Evolutionary conservation across 139 green algal genomes (phyloP).

Genomic region (Edaphochlamys debaryana): DNA sequence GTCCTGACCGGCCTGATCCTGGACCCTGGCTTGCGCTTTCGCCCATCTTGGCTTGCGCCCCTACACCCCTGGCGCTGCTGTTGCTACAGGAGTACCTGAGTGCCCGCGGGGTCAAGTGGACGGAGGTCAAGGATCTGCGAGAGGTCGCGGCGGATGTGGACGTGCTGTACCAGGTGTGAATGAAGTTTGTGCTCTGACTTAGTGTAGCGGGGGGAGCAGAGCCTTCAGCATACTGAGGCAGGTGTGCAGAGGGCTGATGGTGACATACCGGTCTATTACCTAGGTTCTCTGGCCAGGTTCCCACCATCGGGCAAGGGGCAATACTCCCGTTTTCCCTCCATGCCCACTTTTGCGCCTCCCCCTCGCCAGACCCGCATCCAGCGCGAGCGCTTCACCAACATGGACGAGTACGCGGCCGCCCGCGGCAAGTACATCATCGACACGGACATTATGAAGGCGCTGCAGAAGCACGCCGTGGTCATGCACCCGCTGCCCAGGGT

Average conservation of each 20-base stretch:
- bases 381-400: constrained; percentile 93
- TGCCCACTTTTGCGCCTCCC: no score
- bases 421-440: constrained; percentile 97
- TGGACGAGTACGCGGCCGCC: constrained; percentile 84
- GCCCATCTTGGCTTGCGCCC: background rate
- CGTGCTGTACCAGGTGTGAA: constrained; percentile 77
- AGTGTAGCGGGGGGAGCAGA: background rate
- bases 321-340: no score
- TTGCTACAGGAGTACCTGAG: constrained; percentile 63
- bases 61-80: background rate
- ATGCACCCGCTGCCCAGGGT: constrained; percentile 98
- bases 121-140: constrained; percentile 55
- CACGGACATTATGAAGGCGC: constrained; percentile 77
- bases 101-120: constrained; percentile 78
- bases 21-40: no score
- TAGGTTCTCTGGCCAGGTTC: no score
- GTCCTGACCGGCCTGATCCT: no score
- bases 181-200: background rate
- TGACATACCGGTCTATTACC: no score
- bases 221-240: no score
- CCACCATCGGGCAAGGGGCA: no score
- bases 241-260: no score
- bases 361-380: constrained; percentile 91
- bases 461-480: constrained; percentile 86
- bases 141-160: constrained; percentile 82